Conservation (phyloP, 2,329 filamentous ascomycete species). For the Penicillium capsulatum region DNA sequence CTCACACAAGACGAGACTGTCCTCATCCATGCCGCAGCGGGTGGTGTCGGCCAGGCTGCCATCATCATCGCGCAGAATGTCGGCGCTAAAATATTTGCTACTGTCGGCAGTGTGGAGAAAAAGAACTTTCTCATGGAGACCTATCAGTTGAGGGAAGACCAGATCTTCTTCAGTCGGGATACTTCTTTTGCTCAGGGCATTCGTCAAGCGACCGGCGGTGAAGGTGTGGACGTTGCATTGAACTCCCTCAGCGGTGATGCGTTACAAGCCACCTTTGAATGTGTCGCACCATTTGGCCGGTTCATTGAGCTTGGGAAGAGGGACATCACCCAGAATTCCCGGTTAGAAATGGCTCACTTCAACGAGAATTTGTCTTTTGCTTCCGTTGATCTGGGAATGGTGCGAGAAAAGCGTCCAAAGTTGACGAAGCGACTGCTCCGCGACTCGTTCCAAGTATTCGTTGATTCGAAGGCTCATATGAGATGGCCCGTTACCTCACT, state of each 20-base stretch:
- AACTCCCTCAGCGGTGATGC: conserved; percentile 30
- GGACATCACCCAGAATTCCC: conserved; percentile 33
- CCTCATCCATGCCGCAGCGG: conserved; percentile 25
- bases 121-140: conserved; percentile 20
- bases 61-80: conserved; percentile 23
- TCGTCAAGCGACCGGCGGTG: conserved; percentile 22
- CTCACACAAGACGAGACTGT: conserved; percentile 21
- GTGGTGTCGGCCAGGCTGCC: conserved; percentile 24
- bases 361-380: conserved; percentile 42
- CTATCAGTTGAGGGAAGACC: conserved; percentile 11
- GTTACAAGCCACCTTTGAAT: conserved; percentile 26
- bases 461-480: conserved; percentile 8
- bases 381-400: conserved; percentile 39
- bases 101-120: conserved; percentile 21
- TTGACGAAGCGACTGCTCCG: conserved; percentile 21
- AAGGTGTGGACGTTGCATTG: conserved; percentile 29
- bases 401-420: conserved; percentile 23
- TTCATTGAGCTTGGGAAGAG: conserved; percentile 36
- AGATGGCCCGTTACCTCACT: conserved; percentile 19
- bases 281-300: conserved; percentile 29
- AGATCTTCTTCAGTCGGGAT: conserved; percentile 21
- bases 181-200: conserved; percentile 23
- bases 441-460: conserved; percentile 20
- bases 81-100: conserved; percentile 24
- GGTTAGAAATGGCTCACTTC: conserved; percentile 48